These are phyloP conservation scores for Acer saccharum DNA, from an alignment of 345 rosid genomes.

Conservation along the genomic window DNA sequence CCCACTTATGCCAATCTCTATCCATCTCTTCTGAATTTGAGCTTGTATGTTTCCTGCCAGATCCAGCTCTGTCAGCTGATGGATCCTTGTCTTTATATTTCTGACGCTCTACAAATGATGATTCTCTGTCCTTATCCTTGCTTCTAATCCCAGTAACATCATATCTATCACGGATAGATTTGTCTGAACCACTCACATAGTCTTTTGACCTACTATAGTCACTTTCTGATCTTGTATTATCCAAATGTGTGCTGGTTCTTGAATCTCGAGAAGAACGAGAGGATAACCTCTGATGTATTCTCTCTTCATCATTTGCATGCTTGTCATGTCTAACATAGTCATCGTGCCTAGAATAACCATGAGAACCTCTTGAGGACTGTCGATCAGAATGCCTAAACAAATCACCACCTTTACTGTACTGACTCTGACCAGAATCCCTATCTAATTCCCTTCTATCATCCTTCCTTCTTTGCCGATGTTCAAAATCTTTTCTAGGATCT, in stretches of 20 bases:
- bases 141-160: slow-evolving; percentile 48
- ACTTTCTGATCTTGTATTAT: slow-evolving; percentile 42
- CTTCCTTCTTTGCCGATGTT: slow-evolving; percentile 42
- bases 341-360: slow-evolving; percentile 52
- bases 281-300: slow-evolving; percentile 36
- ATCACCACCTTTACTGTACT: slow-evolving; percentile 46
- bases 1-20: slow-evolving; percentile 44
- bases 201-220: slow-evolving; percentile 61
- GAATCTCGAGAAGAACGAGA: slow-evolving; percentile 51
- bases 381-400: slow-evolving; percentile 58
- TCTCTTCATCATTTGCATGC: slow-evolving; percentile 44
- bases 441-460: slow-evolving; percentile 48
- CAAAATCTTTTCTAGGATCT: slow-evolving; percentile 43
- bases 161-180: slow-evolving; percentile 50
- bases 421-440: slow-evolving; percentile 46
- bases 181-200: slow-evolving; percentile 44
- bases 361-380: slow-evolving; percentile 52
- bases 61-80: slow-evolving; percentile 43
- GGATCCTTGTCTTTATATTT: slow-evolving; percentile 45
- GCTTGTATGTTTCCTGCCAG: slow-evolving; percentile 47
- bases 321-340: slow-evolving; percentile 52
- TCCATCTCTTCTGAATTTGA: slow-evolving; percentile 47
- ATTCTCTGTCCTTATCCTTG: slow-evolving; percentile 52
- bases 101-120: slow-evolving; percentile 31
- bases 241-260: slow-evolving; percentile 37